These are phyloP conservation scores for Eryngium alpinum DNA, from an alignment of 140 eudicot species.

Conservation along the genomic window DNA sequence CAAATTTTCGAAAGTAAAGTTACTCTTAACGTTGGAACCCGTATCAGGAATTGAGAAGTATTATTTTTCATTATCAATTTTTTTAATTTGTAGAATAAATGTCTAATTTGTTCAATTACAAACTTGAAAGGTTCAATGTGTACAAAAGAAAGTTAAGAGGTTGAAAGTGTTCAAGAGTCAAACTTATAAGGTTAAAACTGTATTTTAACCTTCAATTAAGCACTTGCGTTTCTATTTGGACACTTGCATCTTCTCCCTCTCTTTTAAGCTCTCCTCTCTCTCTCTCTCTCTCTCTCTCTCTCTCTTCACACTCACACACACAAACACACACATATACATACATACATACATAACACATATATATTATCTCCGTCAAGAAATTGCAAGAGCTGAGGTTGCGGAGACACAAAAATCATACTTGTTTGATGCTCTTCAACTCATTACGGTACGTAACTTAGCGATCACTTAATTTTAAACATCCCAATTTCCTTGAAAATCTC, in stretches of 20 bases:
- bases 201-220: neutral
- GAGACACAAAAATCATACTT: conserved; percentile 1
- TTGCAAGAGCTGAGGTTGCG: neutral
- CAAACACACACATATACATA: neutral
- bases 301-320: neutral
- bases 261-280: too few species aligned
- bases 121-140: too few species aligned
- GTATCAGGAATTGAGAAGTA: conserved; percentile 38
- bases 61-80: too few species aligned
- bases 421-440: neutral
- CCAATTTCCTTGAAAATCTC: too few species aligned
- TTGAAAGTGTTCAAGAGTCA: too few species aligned
- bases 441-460: neutral
- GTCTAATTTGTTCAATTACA: too few species aligned
- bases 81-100: too few species aligned
- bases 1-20: conserved; percentile 34
- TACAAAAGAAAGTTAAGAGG: too few species aligned
- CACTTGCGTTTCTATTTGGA: neutral
- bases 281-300: neutral
- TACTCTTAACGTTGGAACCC: conserved; percentile 39
- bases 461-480: neutral
- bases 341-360: too few species aligned
- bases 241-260: too few species aligned
- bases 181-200: too few species aligned
- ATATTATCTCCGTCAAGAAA: neutral